Percentiles rank a stretch among this genome's conserved stretches.
phyloP scores from a whole-genome alignment of 1,139 yeast genomes.

The Meyerozyma sp. region DNA sequence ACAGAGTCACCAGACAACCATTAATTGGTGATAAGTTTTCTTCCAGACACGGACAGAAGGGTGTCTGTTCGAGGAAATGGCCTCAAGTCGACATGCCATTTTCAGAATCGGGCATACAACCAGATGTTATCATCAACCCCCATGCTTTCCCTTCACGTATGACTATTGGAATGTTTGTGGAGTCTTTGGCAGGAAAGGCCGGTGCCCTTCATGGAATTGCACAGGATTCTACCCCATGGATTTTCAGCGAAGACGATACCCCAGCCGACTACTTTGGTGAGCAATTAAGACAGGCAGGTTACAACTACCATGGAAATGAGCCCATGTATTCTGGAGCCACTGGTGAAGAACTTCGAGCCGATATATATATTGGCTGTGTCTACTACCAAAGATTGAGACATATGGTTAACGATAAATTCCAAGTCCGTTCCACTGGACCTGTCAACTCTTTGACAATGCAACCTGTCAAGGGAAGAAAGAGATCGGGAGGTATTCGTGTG shows the following conservation, averaged over 20 bases:
- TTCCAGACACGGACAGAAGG: constrained; percentile 98
- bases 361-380: constrained; percentile 93
- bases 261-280: constrained; percentile 98
- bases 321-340: constrained; percentile 99
- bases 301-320: constrained; percentile 96
- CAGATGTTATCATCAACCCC: constrained; percentile 95
- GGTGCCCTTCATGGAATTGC: constrained; percentile 98
- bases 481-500: constrained; percentile 99
- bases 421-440: constrained; percentile 98
- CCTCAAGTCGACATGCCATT: constrained; percentile 97
- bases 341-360: constrained; percentile 95
- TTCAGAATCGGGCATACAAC: constrained; percentile 92
- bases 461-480: constrained; percentile 98
- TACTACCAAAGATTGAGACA: constrained; percentile 98
- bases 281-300: constrained; percentile 81
- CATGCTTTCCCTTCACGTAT: constrained; percentile 99
- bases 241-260: constrained; percentile 82
- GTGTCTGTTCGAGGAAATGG: constrained; percentile 99
- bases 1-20: constrained; percentile 87
- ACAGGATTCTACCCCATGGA: constrained; percentile 97
- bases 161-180: constrained; percentile 99
- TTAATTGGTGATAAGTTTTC: constrained; percentile 97
- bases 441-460: constrained; percentile 97
- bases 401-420: constrained; percentile 99
- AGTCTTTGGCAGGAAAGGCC: constrained; percentile 94